phyloP scores from a whole-genome alignment of 2,329 filamentous ascomycete genomes.

The Colletotrichum eremochloae region DNA sequence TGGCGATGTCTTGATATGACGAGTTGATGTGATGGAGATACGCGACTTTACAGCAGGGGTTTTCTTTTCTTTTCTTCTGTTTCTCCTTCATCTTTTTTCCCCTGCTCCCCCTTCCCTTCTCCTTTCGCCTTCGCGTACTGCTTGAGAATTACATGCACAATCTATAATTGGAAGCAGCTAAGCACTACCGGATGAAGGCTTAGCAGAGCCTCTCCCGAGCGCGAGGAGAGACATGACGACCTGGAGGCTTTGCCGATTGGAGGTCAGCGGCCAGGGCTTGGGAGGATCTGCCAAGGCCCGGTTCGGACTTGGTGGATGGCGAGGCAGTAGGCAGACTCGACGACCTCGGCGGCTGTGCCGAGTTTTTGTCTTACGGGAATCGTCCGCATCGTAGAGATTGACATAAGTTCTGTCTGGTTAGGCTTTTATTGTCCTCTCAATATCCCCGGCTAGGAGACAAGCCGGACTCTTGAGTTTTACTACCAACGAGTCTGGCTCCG shows the following conservation, averaged over 20 bases:
- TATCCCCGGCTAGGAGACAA: too few species aligned
- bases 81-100: not conserved
- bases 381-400: too few species aligned
- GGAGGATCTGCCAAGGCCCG: not conserved
- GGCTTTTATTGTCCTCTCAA: too few species aligned
- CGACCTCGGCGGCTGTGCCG: not conserved
- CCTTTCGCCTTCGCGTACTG: too few species aligned
- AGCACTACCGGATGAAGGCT: not conserved
- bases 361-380: not conserved
- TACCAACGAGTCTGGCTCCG: not conserved
- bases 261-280: not conserved
- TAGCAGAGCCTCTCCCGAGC: not conserved
- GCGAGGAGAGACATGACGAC: not conserved
- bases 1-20: not conserved
- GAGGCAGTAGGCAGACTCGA: not conserved
- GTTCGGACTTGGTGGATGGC: not conserved
- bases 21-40: not conserved
- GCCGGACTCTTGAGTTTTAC: not conserved
- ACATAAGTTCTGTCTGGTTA: too few species aligned
- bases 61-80: not conserved
- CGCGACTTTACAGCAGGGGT: not conserved
- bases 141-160: not conserved
- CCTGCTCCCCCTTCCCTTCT: not conserved
- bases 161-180: not conserved
- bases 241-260: not conserved